A percentile compares a stretch with the other conserved stretches of the same genome.
Conservation (phyloP, 805 yeast species). For the Grigorovia transvaalensis region DNA sequence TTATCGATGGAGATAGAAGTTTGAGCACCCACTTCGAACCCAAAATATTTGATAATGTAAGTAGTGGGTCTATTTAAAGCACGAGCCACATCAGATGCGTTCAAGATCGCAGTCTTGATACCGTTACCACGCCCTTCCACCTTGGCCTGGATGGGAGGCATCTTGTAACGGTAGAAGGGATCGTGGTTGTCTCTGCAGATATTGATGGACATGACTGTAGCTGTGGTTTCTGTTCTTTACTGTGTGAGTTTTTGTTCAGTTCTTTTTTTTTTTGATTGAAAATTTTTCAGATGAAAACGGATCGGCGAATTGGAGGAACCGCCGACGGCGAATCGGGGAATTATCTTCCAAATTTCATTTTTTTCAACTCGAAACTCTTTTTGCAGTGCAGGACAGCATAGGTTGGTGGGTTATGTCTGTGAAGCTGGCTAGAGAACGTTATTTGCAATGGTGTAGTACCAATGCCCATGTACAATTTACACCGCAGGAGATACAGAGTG, state of each 20-base stretch:
- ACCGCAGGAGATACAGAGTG: slow-evolving; percentile 33
- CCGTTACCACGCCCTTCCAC: slow-evolving; percentile 99
- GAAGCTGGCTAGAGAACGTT: background rate
- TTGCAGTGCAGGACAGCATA: too few relatives aligned
- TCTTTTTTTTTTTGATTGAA: background rate
- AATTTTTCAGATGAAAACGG: background rate
- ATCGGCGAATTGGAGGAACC: too few relatives aligned
- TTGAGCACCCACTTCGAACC: slow-evolving; percentile 95
- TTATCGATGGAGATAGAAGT: slow-evolving; percentile 68
- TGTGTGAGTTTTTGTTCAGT: too few relatives aligned
- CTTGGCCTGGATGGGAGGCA: slow-evolving; percentile 96
- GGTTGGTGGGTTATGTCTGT: background rate
- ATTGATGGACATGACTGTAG: slow-evolving; percentile 67
- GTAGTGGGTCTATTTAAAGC: slow-evolving; percentile 89
- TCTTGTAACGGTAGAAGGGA: slow-evolving; percentile 98
- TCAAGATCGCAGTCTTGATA: slow-evolving; percentile 89
- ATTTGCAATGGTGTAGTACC: slow-evolving; percentile 31
- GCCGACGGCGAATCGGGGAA: too few relatives aligned
- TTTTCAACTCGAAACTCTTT: too few relatives aligned
- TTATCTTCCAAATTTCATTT: too few relatives aligned
- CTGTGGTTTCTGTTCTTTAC: too few relatives aligned
- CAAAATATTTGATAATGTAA: slow-evolving; percentile 88
- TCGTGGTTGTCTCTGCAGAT: slow-evolving; percentile 95
- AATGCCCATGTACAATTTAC: slow-evolving; percentile 41
- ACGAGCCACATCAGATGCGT: slow-evolving; percentile 85